Evolutionary conservation across 305 asterid genomes (phyloP), one percentile per base, ranked within the genome.

Genomic region (Coffea humblotiana): DNA sequence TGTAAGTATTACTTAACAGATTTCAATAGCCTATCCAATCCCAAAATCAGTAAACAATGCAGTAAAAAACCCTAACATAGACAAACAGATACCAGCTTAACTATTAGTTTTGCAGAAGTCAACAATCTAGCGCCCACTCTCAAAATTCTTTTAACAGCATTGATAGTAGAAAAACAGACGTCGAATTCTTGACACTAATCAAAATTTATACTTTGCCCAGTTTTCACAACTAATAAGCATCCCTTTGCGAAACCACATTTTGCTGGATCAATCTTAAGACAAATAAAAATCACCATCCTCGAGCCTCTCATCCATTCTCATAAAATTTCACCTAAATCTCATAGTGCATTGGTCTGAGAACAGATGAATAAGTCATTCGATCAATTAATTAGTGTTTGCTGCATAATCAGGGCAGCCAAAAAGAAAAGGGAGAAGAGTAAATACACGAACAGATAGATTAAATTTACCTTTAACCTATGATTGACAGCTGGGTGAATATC

Each of bases 401-500:
- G 52, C 52, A 48, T 48, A 48, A 48, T 48, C 52, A 48, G 52
- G 52, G 52, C 43, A 37, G 52, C 9, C 3, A 23, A 63, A 63
- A 19, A 29, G 32, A 14, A n/a, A 7, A 64, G 14, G 11, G 32
- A 18, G 15, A 66, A 8, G 8, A 66, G 29, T 1, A 15, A 58
- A 37, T 11, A 54, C 80, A 65, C 27, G 0, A 64, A 58, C 80
- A 48, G 65, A 77, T 47, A 40, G 43, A 67, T 2, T n/a, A 13
- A 77, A 67, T 47, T 78, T 15, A 93, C 99, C 99, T 93, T 95
- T 79, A 95, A 83, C 85, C 94, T 87, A 72, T 95, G 98, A 91
- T 95, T 93, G 27, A 95, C 97, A 71, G 97, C 98, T 35, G 98
- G 98, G 81, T 95, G 97, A 74, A 93, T 87, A 85, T 90, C 96